Evolutionary conservation across 345 rosid species (phyloP).

Genomic region (Moricandia arvensis): DNA sequence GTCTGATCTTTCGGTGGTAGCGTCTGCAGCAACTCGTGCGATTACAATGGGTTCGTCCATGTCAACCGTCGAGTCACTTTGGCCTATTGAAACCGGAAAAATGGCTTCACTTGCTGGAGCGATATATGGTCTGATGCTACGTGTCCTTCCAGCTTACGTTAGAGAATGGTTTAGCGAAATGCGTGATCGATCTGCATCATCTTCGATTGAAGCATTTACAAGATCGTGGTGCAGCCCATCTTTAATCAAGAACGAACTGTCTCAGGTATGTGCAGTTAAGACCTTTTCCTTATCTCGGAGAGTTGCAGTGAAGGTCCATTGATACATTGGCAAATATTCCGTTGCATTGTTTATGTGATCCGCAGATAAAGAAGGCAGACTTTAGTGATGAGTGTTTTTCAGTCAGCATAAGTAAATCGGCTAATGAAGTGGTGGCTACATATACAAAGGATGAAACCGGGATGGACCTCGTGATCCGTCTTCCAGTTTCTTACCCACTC

Average conservation of each 20-base stretch:
- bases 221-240: slow-evolving; percentile 94
- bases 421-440: slow-evolving; percentile 93
- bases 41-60: slow-evolving; percentile 63
- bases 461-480: slow-evolving; percentile 88
- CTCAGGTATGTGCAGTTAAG: slow-evolving; percentile 61
- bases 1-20: slow-evolving; percentile 56
- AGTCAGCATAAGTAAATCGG: slow-evolving; percentile 83
- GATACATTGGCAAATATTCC: not conserved
- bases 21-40: slow-evolving; percentile 64
- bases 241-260: slow-evolving; percentile 69
- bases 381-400: slow-evolving; percentile 83
- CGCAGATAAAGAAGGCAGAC: slow-evolving; percentile 88
- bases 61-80: slow-evolving; percentile 71
- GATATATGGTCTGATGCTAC: slow-evolving; percentile 78
- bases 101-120: slow-evolving; percentile 87
- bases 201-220: slow-evolving; percentile 74
- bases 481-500: slow-evolving; percentile 86
- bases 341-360: slow-evolving; percentile 27
- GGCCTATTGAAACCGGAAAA: slow-evolving; percentile 66
- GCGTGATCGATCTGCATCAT: slow-evolving; percentile 76
- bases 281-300: not conserved
- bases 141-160: slow-evolving; percentile 90
- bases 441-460: slow-evolving; percentile 93
- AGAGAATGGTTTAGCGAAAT: slow-evolving; percentile 85
- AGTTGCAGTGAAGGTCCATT: slow-evolving; percentile 9